Conservation (phyloP, 306 rosid species). For the Rubus parviflorus region DNA sequence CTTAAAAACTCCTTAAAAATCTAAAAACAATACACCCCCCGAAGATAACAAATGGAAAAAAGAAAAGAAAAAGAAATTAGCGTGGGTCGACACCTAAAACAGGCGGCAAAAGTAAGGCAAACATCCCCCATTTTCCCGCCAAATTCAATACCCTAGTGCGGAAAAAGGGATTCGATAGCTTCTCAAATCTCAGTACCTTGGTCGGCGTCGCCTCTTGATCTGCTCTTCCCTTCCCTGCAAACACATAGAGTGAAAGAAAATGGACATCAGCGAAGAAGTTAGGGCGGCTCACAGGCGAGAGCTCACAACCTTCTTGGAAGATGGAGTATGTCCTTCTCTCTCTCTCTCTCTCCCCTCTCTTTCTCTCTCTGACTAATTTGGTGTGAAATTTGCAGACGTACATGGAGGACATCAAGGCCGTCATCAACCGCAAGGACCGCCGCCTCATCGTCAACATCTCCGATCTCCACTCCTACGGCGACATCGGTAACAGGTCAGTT, state of each 20-base stretch:
- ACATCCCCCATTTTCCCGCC: slow-evolving; percentile 51
- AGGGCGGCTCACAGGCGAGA: slow-evolving; percentile 96
- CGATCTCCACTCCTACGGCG: slow-evolving; percentile 87
- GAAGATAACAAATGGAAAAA: too few relatives aligned
- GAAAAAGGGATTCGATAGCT: background rate
- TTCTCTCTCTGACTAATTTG: background rate
- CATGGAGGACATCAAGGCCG: slow-evolving; percentile 80
- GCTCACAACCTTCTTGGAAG: slow-evolving; percentile 76
- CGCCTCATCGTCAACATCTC: slow-evolving; percentile 89
- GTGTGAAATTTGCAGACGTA: slow-evolving; percentile 46
- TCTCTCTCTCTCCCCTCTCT: background rate
- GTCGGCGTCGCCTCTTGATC: background rate
- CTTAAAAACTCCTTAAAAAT: too few relatives aligned
- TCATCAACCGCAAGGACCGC: slow-evolving; percentile 79
- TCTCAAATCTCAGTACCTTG: background rate
- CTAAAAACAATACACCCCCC: too few relatives aligned
- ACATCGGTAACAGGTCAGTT: slow-evolving; percentile 70
- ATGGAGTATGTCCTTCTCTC: slow-evolving; percentile 50
- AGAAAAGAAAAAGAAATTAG: too few relatives aligned
- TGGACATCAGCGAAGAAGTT: slow-evolving; percentile 89
- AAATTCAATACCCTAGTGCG: slow-evolving; percentile 28
- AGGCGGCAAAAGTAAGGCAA: slow-evolving; percentile 42
- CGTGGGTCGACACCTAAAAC: background rate
- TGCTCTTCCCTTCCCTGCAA: slow-evolving; percentile 1
- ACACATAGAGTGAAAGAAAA: slow-evolving; percentile 20